phyloP scores from a whole-genome alignment of 768 basidiomycete genomes.

The Phaffia australis region DNA sequence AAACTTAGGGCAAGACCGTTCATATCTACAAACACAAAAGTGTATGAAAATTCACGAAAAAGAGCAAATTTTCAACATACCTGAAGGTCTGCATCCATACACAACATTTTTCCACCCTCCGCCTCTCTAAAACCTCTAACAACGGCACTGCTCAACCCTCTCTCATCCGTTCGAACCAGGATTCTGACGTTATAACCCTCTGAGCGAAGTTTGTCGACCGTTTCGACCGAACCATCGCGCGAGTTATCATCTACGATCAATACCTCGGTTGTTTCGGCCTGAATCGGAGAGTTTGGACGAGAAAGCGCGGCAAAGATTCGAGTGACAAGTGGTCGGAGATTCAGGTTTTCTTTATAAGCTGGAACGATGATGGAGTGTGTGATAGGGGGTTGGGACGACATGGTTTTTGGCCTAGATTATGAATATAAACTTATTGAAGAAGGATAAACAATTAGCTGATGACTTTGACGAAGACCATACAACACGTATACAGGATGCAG shows the following conservation, averaged over 20 bases:
- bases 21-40: too few relatives aligned
- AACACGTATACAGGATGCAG: background rate
- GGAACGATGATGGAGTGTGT: conserved; percentile 28
- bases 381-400: background rate
- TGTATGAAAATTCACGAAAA: too few relatives aligned
- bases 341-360: conserved; percentile 31
- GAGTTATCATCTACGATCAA: conserved; percentile 33
- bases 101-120: conserved; percentile 28
- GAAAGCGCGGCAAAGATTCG: conserved; percentile 27
- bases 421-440: background rate
- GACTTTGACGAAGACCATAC: background rate
- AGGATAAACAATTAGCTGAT: background rate
- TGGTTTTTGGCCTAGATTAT: background rate
- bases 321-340: conserved; percentile 29
- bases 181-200: conserved; percentile 31
- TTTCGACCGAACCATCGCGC: conserved; percentile 29
- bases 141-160: conserved; percentile 32
- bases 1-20: background rate
- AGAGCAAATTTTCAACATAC: conserved; percentile 24
- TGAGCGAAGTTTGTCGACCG: conserved; percentile 24
- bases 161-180: conserved; percentile 27
- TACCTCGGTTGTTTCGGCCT: conserved; percentile 26
- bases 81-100: conserved; percentile 35
- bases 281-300: conserved; percentile 1
- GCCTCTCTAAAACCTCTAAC: conserved; percentile 31